Percentiles rank a stretch among this genome's conserved stretches.
Evolutionary conservation across 768 basidiomycete species (phyloP).

Genomic region (Cystofilobasidium capitatum): DNA sequence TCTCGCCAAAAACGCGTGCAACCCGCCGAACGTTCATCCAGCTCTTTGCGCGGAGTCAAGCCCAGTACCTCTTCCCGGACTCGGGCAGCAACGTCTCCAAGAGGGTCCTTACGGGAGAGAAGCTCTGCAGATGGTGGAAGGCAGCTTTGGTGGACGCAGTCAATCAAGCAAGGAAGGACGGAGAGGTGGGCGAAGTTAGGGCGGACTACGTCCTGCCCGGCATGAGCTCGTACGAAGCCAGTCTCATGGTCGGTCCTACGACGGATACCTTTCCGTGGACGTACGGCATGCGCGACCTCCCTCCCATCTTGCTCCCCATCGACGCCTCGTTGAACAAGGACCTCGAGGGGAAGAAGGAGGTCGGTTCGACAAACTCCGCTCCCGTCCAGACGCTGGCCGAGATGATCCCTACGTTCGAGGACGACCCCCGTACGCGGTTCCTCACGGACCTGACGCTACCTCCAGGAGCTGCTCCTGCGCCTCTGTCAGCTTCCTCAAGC

Average conservation of each 20-base stretch:
- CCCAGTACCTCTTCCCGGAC: constrained; percentile 89
- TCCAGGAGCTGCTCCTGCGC: constrained; percentile 16
- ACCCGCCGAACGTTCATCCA: constrained; percentile 64
- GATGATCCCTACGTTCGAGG: constrained; percentile 83
- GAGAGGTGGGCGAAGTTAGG: not conserved
- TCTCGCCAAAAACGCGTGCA: constrained; percentile 56
- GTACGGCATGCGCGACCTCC: constrained; percentile 27
- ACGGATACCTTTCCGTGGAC: constrained; percentile 32
- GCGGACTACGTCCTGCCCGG: constrained; percentile 4
- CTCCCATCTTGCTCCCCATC: constrained; percentile 23
- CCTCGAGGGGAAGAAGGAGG: not conserved
- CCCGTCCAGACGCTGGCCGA: constrained; percentile 47
- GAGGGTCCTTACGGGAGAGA: constrained; percentile 61
- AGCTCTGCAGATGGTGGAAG: constrained; percentile 90
- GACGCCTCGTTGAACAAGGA: not conserved
- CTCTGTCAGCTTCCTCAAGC: constrained; percentile 17
- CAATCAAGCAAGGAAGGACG: constrained; percentile 31
- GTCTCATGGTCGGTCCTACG: not conserved
- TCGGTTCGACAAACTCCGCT: not conserved
- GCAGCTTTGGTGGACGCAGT: constrained; percentile 55
- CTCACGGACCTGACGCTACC: constrained; percentile 67
- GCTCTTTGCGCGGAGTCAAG: constrained; percentile 80
- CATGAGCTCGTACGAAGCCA: not conserved
- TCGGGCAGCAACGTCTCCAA: constrained; percentile 62
- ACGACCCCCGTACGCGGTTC: constrained; percentile 91